Percentiles rank a stretch among this genome's conserved stretches.
phyloP scores from a whole-genome alignment of 2,329 filamentous ascomycete species.

The Alternaria rosae region DNA sequence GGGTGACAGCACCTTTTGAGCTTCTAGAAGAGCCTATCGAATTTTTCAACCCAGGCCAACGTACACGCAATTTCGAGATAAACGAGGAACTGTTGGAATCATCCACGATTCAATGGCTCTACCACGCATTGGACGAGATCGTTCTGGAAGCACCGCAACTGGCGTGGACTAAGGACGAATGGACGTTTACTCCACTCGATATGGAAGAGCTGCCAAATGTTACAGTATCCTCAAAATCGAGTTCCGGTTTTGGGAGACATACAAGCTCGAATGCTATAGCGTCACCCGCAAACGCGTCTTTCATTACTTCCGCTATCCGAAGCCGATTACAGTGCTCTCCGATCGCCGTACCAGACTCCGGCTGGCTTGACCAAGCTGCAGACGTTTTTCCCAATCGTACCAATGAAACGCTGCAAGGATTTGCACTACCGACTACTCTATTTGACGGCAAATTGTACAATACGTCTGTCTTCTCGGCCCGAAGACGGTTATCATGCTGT shows the following conservation, averaged over 20 bases:
- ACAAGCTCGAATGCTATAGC: not conserved
- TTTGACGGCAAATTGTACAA: not conserved
- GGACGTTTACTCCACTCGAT: not conserved
- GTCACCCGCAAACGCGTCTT: not conserved
- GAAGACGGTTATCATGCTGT: not conserved
- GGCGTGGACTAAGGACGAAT: not conserved
- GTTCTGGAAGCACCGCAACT: not conserved
- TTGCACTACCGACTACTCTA: not conserved
- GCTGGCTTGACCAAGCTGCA: not conserved
- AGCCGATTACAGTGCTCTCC: not conserved
- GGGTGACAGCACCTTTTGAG: not conserved
- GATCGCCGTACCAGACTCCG: not conserved
- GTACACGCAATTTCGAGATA: not conserved
- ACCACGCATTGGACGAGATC: not conserved
- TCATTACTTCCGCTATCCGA: not conserved
- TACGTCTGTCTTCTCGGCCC: not conserved
- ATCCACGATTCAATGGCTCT: not conserved
- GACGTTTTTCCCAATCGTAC: conserved; percentile 21
- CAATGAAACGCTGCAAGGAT: conserved; percentile 17
- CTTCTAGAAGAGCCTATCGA: not conserved
- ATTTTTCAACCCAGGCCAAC: not conserved
- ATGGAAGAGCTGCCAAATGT: not conserved
- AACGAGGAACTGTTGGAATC: not conserved
- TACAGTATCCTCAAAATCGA: not conserved
- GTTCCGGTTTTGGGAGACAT: not conserved